These are phyloP conservation scores for Pestalotiopsis sp. DNA, from an alignment of 2,329 filamentous ascomycete species.

Conservation along the genomic window DNA sequence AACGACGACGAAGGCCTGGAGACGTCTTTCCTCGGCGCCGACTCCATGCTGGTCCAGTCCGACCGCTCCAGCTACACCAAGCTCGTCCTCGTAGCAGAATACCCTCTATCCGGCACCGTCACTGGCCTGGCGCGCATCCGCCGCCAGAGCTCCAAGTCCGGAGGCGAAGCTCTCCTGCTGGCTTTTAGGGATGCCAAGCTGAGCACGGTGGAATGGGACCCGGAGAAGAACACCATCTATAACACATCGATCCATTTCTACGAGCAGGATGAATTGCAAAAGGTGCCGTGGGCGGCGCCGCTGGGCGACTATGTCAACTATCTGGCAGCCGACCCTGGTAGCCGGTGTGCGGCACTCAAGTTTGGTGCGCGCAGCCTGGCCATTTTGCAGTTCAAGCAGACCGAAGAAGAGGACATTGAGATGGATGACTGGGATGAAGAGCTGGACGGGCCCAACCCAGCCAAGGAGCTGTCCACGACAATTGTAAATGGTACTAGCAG, in stretches of 20 bases:
- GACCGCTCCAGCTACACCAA: constrained; percentile 72
- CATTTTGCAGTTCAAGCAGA: constrained; percentile 88
- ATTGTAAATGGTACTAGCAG: constrained; percentile 47
- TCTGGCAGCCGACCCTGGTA: constrained; percentile 86
- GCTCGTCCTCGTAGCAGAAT: constrained; percentile 84
- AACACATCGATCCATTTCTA: constrained; percentile 98
- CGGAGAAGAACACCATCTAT: constrained; percentile 74
- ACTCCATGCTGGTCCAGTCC: constrained; percentile 62
- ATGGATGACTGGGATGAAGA: constrained; percentile 92
- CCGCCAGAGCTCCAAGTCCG: constrained; percentile 71
- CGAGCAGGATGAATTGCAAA: constrained; percentile 87
- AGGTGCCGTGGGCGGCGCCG: constrained; percentile 79
- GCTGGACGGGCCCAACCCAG: constrained; percentile 68
- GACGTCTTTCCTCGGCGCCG: constrained; percentile 66
- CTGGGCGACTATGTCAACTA: constrained; percentile 78
- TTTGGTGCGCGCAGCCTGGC: constrained; percentile 89
- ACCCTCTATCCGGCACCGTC: constrained; percentile 80
- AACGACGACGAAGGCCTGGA: constrained; percentile 68
- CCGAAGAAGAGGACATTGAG: constrained; percentile 77
- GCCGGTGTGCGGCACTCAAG: constrained; percentile 90
- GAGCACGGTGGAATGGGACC: constrained; percentile 92
- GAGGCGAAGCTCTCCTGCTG: constrained; percentile 81
- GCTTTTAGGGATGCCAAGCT: constrained; percentile 91
- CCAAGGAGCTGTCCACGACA: constrained; percentile 46
- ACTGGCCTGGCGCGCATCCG: constrained; percentile 82